Evolutionary conservation across 1,284 basidiomycete genomes (phyloP).

Genomic region (Microbotryum lychnidis-dioicae): DNA sequence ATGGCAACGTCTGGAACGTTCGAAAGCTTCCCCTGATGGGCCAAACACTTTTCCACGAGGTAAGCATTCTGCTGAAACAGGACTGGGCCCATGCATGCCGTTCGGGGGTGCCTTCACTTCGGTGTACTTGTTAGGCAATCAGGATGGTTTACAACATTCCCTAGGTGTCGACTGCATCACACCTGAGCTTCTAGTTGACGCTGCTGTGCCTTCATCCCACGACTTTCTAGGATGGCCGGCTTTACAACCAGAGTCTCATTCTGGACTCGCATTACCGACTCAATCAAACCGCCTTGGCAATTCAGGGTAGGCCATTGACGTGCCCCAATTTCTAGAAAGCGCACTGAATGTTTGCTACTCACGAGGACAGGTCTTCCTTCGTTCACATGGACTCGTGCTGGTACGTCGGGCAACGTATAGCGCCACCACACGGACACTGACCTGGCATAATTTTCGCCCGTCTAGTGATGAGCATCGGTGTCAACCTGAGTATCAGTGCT

Average conservation of each 20-base stretch:
- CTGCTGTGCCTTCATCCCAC: no score
- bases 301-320: conserved; percentile 14
- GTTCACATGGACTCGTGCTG: not conserved
- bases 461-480: no score
- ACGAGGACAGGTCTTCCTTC: no score
- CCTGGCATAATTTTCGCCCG: no score
- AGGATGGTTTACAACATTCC: no score
- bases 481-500: conserved; percentile 20
- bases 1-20: conserved; percentile 50
- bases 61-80: conserved; percentile 28
- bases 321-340: no score
- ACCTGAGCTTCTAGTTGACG: no score
- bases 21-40: conserved; percentile 55
- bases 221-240: conserved; percentile 44
- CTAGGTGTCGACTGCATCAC: no score
- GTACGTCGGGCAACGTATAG: conserved; percentile 1
- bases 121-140: no score
- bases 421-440: not conserved
- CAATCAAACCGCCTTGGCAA: conserved; percentile 51
- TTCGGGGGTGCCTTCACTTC: no score
- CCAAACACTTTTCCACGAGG: conserved; percentile 50
- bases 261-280: conserved; percentile 79
- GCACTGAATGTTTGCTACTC: no score
- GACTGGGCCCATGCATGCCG: no score
- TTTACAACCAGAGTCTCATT: conserved; percentile 61